Evolutionary conservation across 306 rosid species (phyloP).

Genomic region (Arachis hypogaea): DNA sequence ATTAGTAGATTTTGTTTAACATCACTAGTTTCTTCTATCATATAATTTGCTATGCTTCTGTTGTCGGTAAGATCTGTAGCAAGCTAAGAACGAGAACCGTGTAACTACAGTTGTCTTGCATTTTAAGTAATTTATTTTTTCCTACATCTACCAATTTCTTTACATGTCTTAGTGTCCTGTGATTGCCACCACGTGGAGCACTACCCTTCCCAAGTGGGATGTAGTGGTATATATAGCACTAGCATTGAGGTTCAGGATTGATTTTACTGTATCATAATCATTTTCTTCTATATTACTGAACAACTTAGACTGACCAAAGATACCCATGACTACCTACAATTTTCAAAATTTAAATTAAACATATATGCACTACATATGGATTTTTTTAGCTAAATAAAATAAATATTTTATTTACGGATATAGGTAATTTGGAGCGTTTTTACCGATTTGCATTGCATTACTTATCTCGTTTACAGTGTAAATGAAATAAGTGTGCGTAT

Average conservation of each 20-base stretch:
- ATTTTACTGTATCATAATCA: neutral
- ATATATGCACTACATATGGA: too few relatives aligned
- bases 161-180: neutral
- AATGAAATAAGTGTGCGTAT: too few relatives aligned
- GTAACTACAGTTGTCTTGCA: constrained; percentile 15
- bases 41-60: neutral
- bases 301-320: neutral
- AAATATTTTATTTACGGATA: too few relatives aligned
- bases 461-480: too few relatives aligned
- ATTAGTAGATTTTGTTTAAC: neutral
- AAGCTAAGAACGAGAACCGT: constrained; percentile 22
- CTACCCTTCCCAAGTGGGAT: neutral
- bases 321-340: neutral
- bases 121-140: neutral
- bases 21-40: neutral
- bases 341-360: too few relatives aligned
- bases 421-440: too few relatives aligned
- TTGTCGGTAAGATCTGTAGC: constrained; percentile 1
- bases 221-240: neutral
- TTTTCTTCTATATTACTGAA: neutral
- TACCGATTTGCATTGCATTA: too few relatives aligned
- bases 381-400: too few relatives aligned
- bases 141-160: neutral
- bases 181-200: constrained; percentile 34
- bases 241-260: neutral